Evolutionary conservation across 2,329 filamentous ascomycete species (phyloP).

Genomic region (Tolypocladium ophioglossoides): DNA sequence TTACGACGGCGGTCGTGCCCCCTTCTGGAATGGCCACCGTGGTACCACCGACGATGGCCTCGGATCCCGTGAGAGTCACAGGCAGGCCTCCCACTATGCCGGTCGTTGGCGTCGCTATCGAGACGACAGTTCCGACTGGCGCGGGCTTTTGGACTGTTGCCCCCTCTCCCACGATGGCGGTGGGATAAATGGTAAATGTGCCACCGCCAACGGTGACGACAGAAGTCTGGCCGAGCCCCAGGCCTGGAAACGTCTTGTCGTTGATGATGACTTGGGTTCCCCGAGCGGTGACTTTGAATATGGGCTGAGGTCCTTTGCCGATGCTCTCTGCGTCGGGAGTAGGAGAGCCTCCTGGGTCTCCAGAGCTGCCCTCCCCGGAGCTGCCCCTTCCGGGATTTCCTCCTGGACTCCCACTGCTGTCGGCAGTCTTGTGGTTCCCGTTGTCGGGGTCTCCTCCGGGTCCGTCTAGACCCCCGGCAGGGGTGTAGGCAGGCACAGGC

Average conservation of each 20-base stretch:
- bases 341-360: not conserved
- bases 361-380: not conserved
- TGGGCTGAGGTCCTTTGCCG: constrained; percentile 5
- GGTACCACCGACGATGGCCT: constrained; percentile 30
- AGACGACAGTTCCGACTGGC: constrained; percentile 16
- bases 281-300: constrained; percentile 32
- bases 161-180: constrained; percentile 32
- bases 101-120: constrained; percentile 23
- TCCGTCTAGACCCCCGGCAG: constrained; percentile 3
- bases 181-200: constrained; percentile 38
- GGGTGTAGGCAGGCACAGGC: constrained; percentile 27
- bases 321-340: not conserved
- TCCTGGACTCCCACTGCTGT: not conserved
- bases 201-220: constrained; percentile 30
- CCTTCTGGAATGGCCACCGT: constrained; percentile 28
- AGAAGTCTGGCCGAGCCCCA: constrained; percentile 25
- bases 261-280: constrained; percentile 37
- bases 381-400: not conserved
- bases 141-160: constrained; percentile 31
- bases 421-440: constrained; percentile 10
- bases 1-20: constrained; percentile 23
- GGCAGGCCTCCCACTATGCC: constrained; percentile 27
- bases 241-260: constrained; percentile 30
- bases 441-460: constrained; percentile 1
- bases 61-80: constrained; percentile 30